These are phyloP conservation scores for Drosera spatulata DNA, from an alignment of 179 eudicot species.

Conservation along the genomic window DNA sequence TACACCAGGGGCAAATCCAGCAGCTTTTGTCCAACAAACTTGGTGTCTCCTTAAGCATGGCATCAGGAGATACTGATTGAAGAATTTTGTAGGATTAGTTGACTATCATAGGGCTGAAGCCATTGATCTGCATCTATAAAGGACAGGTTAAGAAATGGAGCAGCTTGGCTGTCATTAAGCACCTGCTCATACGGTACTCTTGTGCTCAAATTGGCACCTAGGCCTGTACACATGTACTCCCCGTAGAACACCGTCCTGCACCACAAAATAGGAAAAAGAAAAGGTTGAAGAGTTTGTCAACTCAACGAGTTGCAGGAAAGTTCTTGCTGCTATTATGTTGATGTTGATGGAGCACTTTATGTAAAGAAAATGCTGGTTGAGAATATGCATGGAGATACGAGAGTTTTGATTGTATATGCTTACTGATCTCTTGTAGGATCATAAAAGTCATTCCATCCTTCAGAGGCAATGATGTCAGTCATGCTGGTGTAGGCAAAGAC, in stretches of 20 bases:
- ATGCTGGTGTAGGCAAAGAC: constrained; percentile 64
- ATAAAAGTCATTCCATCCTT: constrained; percentile 91
- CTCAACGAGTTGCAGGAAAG: too few relatives aligned
- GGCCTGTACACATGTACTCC: constrained; percentile 76
- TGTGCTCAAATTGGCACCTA: constrained; percentile 38
- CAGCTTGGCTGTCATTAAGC: constrained; percentile 55
- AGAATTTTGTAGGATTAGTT: constrained; percentile 9
- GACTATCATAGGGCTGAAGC: constrained; percentile 37
- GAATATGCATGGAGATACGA: background rate
- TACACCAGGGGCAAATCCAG: too few relatives aligned
- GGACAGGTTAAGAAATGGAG: constrained; percentile 51
- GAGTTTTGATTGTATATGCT: constrained; percentile 8
- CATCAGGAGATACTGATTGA: too few relatives aligned
- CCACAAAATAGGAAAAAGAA: background rate
- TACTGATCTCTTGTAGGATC: constrained; percentile 69
- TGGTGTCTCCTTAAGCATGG: too few relatives aligned
- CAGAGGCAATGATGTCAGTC: constrained; percentile 70
- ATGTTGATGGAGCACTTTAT: background rate
- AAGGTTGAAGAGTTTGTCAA: background rate
- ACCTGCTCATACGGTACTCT: constrained; percentile 61
- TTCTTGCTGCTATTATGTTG: too few relatives aligned
- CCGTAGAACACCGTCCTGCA: constrained; percentile 75
- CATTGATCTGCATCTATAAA: constrained; percentile 78
- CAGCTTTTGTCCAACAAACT: too few relatives aligned
- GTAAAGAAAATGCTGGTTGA: background rate